Conservation (phyloP, 2,329 filamentous ascomycete genomes). For the Emmonsia crescens region DNA sequence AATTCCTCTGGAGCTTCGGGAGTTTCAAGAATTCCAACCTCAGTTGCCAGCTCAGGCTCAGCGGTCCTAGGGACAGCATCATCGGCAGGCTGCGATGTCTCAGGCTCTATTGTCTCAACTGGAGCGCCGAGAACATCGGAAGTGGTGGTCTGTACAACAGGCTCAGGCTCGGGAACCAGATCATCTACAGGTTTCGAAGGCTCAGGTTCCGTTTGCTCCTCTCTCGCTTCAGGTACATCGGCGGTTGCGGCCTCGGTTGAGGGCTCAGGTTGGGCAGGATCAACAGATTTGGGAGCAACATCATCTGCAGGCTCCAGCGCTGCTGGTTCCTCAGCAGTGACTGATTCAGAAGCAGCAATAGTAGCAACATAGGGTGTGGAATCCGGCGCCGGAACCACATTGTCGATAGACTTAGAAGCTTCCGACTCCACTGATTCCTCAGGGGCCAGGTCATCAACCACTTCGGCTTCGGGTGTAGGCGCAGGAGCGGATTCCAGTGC, state of each 20-base stretch:
- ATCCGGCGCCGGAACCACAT: background rate
- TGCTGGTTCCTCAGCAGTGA: background rate
- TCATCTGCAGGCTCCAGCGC: background rate
- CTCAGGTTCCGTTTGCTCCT: background rate
- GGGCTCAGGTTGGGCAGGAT: background rate
- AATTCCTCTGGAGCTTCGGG: background rate
- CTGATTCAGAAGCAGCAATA: background rate
- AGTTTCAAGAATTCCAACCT: background rate
- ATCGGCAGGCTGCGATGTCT: background rate
- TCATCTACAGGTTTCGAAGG: background rate
- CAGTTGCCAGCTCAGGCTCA: background rate
- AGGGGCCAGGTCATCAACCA: background rate
- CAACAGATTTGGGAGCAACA: background rate
- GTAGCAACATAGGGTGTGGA: background rate
- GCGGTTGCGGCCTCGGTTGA: background rate
- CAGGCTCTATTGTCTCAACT: background rate
- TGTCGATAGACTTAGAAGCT: background rate
- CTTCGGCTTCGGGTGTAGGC: background rate
- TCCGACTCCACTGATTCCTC: background rate
- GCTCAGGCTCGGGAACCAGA: background rate
- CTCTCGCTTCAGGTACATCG: background rate
- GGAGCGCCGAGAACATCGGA: background rate
- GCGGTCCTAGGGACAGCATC: background rate
- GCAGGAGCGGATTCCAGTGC: background rate
- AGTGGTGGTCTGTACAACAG: background rate